phyloP scores from a whole-genome alignment of 2,329 filamentous ascomycete species.

The Colletotrichum aenigma region DNA sequence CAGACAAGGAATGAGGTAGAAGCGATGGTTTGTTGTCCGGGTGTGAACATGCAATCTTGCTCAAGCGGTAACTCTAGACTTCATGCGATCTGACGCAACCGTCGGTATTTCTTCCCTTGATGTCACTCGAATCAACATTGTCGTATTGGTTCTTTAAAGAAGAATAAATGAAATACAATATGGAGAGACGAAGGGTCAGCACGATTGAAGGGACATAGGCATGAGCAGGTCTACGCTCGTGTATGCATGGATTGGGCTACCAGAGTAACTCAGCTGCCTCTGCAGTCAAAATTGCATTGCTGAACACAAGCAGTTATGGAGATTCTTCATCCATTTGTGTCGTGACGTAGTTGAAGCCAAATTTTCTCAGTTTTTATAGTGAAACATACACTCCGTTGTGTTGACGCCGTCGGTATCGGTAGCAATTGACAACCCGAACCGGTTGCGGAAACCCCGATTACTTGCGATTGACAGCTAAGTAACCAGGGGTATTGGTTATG shows the following conservation, averaged over 20 bases:
- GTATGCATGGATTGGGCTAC: fast-evolving
- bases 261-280: background rate
- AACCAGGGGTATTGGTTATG: background rate
- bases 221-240: background rate
- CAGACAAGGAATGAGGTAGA: background rate
- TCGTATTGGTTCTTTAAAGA: background rate
- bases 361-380: background rate
- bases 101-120: background rate
- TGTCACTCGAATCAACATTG: background rate
- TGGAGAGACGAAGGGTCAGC: background rate
- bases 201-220: background rate
- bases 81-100: background rate
- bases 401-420: background rate
- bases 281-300: background rate
- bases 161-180: background rate
- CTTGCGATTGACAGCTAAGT: background rate
- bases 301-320: background rate
- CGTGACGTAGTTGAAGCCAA: background rate
- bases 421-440: background rate
- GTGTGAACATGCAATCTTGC: background rate
- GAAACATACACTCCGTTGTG: background rate
- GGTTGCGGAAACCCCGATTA: background rate
- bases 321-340: background rate
- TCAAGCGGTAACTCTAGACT: background rate
- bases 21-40: no score